Evolutionary conservation across 2,329 filamentous ascomycete genomes (phyloP), one percentile per base, ranked within the genome.

Genomic region (Ascochyta koolunga): DNA sequence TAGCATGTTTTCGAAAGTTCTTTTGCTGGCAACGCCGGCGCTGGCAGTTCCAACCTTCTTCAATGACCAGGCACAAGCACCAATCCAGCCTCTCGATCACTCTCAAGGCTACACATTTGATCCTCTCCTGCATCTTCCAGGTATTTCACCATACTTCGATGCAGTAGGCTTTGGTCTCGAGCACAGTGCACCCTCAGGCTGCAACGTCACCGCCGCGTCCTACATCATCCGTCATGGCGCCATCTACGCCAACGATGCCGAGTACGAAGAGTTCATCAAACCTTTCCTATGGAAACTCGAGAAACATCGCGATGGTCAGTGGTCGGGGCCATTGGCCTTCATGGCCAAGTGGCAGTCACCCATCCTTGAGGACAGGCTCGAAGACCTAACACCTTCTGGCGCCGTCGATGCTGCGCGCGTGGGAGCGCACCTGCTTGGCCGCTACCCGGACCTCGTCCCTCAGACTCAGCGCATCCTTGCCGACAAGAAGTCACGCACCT

Each of bases 361-460:
- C 2, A 74, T 86, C 36, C 79, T 73, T 40, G 76, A 83, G 19
- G 79, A 82, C 11, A 83, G 83, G 59, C 71, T 79, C 2, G 66
- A 69, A 29, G 62, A 69, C 11, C 49, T 69, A 43, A 68, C 67
- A 11, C 67, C 67, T 2, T 66, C 62, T 10, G 68, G 68, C 22
- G 68, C 67, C 0, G 82, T 84, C 52, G 76, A 85, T 8, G 71
- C 87, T 32, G 85, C 84, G 27, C 77, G 80, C 22, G 81, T 85
- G 9, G 85, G 86, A n/a, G 78, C 76, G 39, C 83, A 86, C 9
- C 84, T 89, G 48, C 74, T 82, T 8, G 79, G 80, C 0, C 80
- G 86, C 13, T 77, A 85, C 59, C 82, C 82, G 31, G 72, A 77
- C 15, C 72, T 80, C 13, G 82, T 78, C 2, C 82, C 79, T 0